These are phyloP conservation scores for Apostasia shenzhenica DNA, from an alignment of 106 monocot species.

Conservation along the genomic window DNA sequence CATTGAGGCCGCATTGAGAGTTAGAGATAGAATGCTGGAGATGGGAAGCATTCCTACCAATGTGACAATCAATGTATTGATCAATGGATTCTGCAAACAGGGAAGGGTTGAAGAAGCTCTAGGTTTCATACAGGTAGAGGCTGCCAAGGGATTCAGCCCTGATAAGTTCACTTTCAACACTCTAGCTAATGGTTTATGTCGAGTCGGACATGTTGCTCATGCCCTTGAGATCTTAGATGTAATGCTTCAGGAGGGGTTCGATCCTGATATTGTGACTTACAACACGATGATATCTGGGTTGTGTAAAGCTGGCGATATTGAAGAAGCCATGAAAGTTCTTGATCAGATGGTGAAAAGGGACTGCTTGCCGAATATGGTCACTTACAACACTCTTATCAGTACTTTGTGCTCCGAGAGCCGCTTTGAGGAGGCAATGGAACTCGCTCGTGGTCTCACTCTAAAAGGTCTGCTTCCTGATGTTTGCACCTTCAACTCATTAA, in stretches of 20 bases:
- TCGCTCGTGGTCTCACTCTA: slow-evolving; percentile 44
- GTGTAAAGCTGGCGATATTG: slow-evolving; percentile 66
- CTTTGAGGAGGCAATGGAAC: slow-evolving; percentile 90
- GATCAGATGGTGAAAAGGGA: slow-evolving; percentile 58
- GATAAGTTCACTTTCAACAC: slow-evolving; percentile 88
- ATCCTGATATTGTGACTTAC: slow-evolving; percentile 77
- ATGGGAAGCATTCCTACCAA: slow-evolving; percentile 47
- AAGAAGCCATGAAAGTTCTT: slow-evolving; percentile 52
- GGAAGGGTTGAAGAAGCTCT: slow-evolving; percentile 73
- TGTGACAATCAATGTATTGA: slow-evolving; percentile 59
- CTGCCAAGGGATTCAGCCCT: slow-evolving; percentile 51
- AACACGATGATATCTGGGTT: slow-evolving; percentile 64
- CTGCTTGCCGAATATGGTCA: slow-evolving; percentile 72
- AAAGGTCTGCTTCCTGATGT: slow-evolving; percentile 66
- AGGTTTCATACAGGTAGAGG: slow-evolving; percentile 55
- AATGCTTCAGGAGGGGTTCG: slow-evolving; percentile 72
- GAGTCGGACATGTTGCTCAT: slow-evolving; percentile 40
- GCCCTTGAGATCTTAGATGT: slow-evolving; percentile 74
- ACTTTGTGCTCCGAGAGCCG: slow-evolving; percentile 44
- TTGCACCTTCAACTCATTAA: slow-evolving; percentile 75
- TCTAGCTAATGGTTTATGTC: slow-evolving; percentile 71
- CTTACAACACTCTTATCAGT: slow-evolving; percentile 80
- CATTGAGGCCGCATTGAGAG: slow-evolving; percentile 50
- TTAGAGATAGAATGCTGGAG: slow-evolving; percentile 61
- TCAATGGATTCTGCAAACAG: slow-evolving; percentile 69